Conservation (phyloP, 805 yeast species). For the Pichia occidentalis region DNA sequence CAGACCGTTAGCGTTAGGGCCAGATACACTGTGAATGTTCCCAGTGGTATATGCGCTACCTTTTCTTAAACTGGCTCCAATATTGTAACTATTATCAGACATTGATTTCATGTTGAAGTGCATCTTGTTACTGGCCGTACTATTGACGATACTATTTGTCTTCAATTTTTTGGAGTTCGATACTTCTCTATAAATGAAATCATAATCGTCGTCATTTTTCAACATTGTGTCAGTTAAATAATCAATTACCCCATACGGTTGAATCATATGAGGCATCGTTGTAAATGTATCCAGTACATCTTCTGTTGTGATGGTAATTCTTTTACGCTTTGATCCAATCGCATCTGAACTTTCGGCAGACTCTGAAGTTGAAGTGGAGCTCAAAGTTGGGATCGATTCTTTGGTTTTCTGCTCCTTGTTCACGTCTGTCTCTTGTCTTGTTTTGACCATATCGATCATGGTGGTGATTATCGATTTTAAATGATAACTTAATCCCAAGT, state of each 20-base stretch:
- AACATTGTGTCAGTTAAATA: constrained; percentile 44
- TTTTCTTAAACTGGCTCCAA: no score
- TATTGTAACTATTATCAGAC: no score
- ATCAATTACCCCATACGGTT: constrained; percentile 56
- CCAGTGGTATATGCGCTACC: no score
- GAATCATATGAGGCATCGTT: constrained; percentile 60
- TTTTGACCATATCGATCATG: constrained; percentile 64
- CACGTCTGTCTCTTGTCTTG: constrained; percentile 36
- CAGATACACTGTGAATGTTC: no score
- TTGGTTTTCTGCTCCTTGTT: background rate
- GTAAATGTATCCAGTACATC: constrained; percentile 61
- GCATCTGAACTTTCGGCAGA: no score
- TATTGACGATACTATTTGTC: no score
- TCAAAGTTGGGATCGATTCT: no score
- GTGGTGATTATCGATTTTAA: constrained; percentile 67
- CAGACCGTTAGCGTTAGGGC: no score
- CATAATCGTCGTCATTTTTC: constrained; percentile 48
- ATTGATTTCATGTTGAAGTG: no score
- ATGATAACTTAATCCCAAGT: constrained; percentile 78
- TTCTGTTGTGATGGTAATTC: constrained; percentile 49
- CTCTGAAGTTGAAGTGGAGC: no score
- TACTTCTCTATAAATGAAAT: constrained; percentile 14
- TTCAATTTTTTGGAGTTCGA: no score
- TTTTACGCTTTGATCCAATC: constrained; percentile 16
- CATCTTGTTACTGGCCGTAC: no score